Evolutionary conservation across 495 filamentous ascomycete species (phyloP).

Genomic region (Entonaema liquescens): DNA sequence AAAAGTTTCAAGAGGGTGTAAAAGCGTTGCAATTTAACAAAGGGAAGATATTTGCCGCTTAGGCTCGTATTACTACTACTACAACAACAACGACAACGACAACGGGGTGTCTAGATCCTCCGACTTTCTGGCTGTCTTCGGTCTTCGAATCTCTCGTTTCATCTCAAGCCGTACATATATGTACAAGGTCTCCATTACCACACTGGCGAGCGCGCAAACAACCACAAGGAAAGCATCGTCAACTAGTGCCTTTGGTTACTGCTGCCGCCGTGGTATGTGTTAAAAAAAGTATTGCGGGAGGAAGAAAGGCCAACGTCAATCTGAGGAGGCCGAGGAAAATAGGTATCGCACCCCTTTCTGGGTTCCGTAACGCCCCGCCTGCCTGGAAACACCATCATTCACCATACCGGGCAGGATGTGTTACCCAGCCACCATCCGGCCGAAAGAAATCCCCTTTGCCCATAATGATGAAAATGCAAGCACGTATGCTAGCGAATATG

Average conservation of each 20-base stretch:
- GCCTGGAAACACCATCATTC: conserved; percentile 34
- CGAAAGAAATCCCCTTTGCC: conserved; percentile 18
- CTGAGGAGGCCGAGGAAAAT: conserved; percentile 23
- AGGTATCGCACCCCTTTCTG: conserved; percentile 4
- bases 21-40: conserved; percentile 27
- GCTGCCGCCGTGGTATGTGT: conserved; percentile 13
- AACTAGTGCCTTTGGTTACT: conserved; percentile 11
- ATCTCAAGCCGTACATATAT: conserved; percentile 21
- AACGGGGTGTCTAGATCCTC: conserved; percentile 3
- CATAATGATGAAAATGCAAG: conserved; percentile 34
- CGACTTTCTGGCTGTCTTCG: conserved; percentile 19
- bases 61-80: conserved; percentile 43
- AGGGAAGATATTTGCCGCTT: conserved; percentile 35
- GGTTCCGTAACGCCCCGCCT: conserved; percentile 37
- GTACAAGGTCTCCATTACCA: conserved; percentile 34
- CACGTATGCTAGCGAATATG: conserved; percentile 37
- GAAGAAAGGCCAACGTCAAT: conserved; percentile 30
- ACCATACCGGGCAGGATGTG: conserved; percentile 29
- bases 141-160: conserved; percentile 20
- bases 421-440: conserved; percentile 40
- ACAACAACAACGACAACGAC: not conserved
- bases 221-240: conserved; percentile 22
- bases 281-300: conserved; percentile 6
- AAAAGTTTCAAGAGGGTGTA: not conserved
- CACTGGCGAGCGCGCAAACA: conserved; percentile 7